These are phyloP conservation scores for Leccinum fallax DNA, from an alignment of 1,284 basidiomycete species.

Conservation along the genomic window DNA sequence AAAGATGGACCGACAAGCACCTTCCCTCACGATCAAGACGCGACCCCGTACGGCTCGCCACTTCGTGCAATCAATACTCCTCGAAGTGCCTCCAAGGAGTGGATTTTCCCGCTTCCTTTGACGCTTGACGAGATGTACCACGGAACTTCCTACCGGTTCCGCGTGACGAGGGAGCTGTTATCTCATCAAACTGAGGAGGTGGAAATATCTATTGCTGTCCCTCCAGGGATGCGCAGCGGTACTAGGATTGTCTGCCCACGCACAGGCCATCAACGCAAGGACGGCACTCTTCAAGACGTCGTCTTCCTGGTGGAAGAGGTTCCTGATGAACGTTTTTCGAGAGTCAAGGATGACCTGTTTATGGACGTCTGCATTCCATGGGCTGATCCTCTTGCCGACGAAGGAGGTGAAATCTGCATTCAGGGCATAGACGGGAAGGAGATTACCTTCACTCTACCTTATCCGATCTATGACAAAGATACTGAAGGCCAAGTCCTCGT, in stretches of 20 bases:
- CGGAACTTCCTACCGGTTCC: slow-evolving; percentile 80
- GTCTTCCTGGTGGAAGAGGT: slow-evolving; percentile 80
- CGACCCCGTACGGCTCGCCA: slow-evolving; percentile 36
- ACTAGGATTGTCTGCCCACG: slow-evolving; percentile 77
- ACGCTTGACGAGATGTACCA: slow-evolving; percentile 86
- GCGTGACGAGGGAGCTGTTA: slow-evolving; percentile 70
- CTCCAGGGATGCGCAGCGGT: slow-evolving; percentile 72
- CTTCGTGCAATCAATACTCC: slow-evolving; percentile 41
- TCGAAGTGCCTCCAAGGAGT: slow-evolving; percentile 44
- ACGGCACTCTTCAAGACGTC: slow-evolving; percentile 73
- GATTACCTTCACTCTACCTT: slow-evolving; percentile 63
- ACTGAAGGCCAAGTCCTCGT: slow-evolving; percentile 65
- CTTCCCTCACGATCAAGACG: slow-evolving; percentile 36
- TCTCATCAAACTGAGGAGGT: slow-evolving; percentile 70
- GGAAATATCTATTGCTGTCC: slow-evolving; percentile 73
- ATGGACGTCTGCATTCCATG: slow-evolving; percentile 71
- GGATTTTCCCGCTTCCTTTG: slow-evolving; percentile 72
- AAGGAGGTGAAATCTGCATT: slow-evolving; percentile 55
- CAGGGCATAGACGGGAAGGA: slow-evolving; percentile 73
- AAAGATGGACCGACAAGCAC: slow-evolving; percentile 11
- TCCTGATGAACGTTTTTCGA: slow-evolving; percentile 67
- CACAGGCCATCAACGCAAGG: slow-evolving; percentile 76
- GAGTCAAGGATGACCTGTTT: slow-evolving; percentile 75
- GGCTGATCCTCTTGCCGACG: slow-evolving; percentile 58
- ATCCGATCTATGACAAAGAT: slow-evolving; percentile 59